phyloP scores from a whole-genome alignment of 2,329 filamentous ascomycete genomes.

The Ophiostoma australiae region DNA sequence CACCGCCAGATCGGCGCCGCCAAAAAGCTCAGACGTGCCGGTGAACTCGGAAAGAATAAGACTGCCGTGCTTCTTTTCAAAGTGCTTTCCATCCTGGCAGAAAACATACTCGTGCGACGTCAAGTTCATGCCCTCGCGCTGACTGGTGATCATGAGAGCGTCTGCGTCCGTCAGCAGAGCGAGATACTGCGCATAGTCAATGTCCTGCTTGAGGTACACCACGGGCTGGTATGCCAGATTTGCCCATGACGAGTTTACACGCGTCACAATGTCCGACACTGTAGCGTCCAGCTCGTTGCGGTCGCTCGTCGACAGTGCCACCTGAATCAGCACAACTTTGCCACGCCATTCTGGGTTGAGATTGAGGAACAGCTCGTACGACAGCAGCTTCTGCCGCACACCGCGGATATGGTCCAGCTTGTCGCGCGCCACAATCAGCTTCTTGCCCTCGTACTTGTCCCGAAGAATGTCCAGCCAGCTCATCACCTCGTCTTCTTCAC shows the following conservation, averaged over 20 bases:
- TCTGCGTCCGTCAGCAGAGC: constrained; percentile 85
- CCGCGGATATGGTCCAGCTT: constrained; percentile 91
- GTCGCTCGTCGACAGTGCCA: constrained; percentile 84
- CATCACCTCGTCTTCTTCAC: constrained; percentile 65
- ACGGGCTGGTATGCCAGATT: constrained; percentile 88
- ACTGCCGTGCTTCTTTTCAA: constrained; percentile 75
- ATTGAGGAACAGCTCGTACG: constrained; percentile 90
- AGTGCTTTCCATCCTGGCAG: constrained; percentile 76
- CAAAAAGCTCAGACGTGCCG: constrained; percentile 81
- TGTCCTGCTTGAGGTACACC: constrained; percentile 91
- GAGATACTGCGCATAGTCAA: constrained; percentile 88
- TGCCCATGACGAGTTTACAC: constrained; percentile 87
- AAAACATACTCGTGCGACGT: constrained; percentile 92
- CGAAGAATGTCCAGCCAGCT: constrained; percentile 76
- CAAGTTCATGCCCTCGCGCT: constrained; percentile 95
- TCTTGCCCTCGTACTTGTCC: constrained; percentile 81
- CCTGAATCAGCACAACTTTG: constrained; percentile 85
- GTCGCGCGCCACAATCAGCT: constrained; percentile 85
- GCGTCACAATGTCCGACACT: constrained; percentile 88
- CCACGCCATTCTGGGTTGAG: constrained; percentile 87
- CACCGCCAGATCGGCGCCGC: constrained; percentile 72
- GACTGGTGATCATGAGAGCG: constrained; percentile 86
- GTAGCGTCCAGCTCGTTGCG: constrained; percentile 81
- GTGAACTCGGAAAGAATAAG: constrained; percentile 94
- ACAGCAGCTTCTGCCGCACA: constrained; percentile 86